Conservation (phyloP, 2,329 filamentous ascomycete species). For the Rhynchosporium graminicola region DNA sequence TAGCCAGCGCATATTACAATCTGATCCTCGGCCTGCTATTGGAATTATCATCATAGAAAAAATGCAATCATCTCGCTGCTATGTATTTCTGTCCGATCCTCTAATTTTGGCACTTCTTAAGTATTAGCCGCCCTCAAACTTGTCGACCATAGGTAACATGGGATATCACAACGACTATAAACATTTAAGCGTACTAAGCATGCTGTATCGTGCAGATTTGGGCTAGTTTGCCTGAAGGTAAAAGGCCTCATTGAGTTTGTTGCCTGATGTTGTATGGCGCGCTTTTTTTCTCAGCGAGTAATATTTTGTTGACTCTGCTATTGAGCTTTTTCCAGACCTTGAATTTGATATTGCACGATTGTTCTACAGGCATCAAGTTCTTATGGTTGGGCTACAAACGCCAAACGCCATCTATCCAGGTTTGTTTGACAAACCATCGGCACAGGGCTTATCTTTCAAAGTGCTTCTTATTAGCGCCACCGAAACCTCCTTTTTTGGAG, state of each 20-base stretch:
- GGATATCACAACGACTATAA: neutral
- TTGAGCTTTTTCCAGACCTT: too few relatives aligned
- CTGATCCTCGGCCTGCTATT: slow-evolving; percentile 17
- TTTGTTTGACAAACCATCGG: neutral
- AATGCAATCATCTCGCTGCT: neutral
- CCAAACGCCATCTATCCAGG: too few relatives aligned
- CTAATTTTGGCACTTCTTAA: neutral
- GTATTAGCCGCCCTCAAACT: neutral
- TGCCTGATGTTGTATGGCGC: neutral
- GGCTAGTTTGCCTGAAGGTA: neutral
- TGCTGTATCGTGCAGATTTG: neutral
- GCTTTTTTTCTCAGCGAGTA: neutral
- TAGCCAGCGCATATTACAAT: neutral
- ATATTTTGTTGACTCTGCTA: too few relatives aligned
- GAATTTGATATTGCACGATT: too few relatives aligned
- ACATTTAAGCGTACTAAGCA: neutral
- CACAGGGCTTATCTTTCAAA: slow-evolving; percentile 2
- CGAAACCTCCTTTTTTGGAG: neutral
- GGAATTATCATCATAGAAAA: slow-evolving; percentile 21
- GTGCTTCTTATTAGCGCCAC: slow-evolving; percentile 8
- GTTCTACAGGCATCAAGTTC: too few relatives aligned
- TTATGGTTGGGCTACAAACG: too few relatives aligned
- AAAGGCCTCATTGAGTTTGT: neutral
- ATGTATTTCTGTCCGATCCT: neutral
- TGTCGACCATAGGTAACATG: neutral